A percentile compares a stretch with the other conserved stretches of the same genome.
phyloP scores from a whole-genome alignment of 2,329 filamentous ascomycete species.

The Aspergillus sp. region DNA sequence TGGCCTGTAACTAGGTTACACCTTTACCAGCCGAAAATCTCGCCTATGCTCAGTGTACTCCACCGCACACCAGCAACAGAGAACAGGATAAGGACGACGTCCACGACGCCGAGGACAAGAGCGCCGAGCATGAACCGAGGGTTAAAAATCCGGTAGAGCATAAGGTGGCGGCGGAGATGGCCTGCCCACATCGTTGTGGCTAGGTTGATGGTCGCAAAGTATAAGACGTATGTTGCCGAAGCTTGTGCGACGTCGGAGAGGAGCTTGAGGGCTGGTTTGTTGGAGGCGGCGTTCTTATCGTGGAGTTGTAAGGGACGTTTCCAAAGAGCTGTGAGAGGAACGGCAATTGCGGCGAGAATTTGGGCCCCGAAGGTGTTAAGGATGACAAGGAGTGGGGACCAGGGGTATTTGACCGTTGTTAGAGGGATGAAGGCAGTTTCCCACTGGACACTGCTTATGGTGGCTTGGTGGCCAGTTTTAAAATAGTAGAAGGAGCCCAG shows the following conservation, averaged over 20 bases:
- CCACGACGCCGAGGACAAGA: slow-evolving; percentile 69
- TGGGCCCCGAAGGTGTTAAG: slow-evolving; percentile 90
- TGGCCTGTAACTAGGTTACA: background rate
- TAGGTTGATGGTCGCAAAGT: slow-evolving; percentile 78
- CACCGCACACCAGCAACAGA: slow-evolving; percentile 72
- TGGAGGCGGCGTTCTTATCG: slow-evolving; percentile 37
- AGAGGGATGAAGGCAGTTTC: slow-evolving; percentile 91
- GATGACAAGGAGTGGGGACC: slow-evolving; percentile 76
- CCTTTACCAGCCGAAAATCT: slow-evolving; percentile 79
- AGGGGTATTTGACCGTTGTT: slow-evolving; percentile 79
- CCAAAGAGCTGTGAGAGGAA: slow-evolving; percentile 84
- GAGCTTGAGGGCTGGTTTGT: slow-evolving; percentile 41
- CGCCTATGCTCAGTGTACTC: slow-evolving; percentile 75
- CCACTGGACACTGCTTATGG: slow-evolving; percentile 87
- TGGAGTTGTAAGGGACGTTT: slow-evolving; percentile 76
- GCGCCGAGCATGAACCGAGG: slow-evolving; percentile 86
- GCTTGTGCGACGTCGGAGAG: slow-evolving; percentile 70
- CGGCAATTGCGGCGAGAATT: slow-evolving; percentile 74
- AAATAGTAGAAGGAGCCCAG: slow-evolving; percentile 94
- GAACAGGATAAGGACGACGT: slow-evolving; percentile 70
- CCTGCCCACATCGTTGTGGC: slow-evolving; percentile 91
- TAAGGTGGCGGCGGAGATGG: slow-evolving; percentile 83
- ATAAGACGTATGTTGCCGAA: slow-evolving; percentile 72
- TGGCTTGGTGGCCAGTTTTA: slow-evolving; percentile 95
- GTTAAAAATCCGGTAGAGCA: slow-evolving; percentile 93